A percentile compares a stretch with the other conserved stretches of the same genome.
These are phyloP conservation scores for Penicillium italicum DNA, from an alignment of 2,329 filamentous ascomycete genomes.

Conservation along the genomic window DNA sequence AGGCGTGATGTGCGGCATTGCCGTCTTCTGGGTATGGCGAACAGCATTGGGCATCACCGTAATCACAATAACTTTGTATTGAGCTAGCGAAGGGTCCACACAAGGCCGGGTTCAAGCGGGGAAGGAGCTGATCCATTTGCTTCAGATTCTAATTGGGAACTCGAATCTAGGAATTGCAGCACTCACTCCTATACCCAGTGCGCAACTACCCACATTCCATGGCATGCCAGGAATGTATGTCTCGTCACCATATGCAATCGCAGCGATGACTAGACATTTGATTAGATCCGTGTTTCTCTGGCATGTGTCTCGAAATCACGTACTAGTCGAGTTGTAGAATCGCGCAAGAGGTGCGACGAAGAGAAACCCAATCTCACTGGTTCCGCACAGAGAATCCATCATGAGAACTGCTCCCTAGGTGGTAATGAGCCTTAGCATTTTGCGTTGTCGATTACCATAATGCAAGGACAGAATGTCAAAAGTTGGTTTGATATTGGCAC, in stretches of 20 bases:
- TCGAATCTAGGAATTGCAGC: background rate
- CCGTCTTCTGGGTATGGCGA: conserved; percentile 6
- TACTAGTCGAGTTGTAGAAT: conserved; percentile 16
- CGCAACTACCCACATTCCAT: conserved; percentile 20
- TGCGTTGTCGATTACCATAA: background rate
- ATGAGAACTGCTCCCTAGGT: conserved; percentile 19
- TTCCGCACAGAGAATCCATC: conserved; percentile 26
- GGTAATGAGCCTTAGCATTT: background rate
- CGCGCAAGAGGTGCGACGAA: conserved; percentile 12
- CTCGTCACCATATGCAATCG: conserved; percentile 21
- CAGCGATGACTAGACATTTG: conserved; percentile 15
- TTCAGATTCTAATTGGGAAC: background rate
- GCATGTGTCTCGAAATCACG: background rate
- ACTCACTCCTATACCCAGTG: conserved; percentile 19
- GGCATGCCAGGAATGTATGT: conserved; percentile 16
- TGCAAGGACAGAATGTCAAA: background rate
- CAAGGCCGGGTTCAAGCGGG: conserved; percentile 7
- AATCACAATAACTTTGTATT: conserved; percentile 17
- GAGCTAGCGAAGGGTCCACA: conserved; percentile 17
- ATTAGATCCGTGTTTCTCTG: background rate
- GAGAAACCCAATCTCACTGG: conserved; percentile 19
- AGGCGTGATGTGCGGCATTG: conserved; percentile 14
- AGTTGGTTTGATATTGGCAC: background rate
- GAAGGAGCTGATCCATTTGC: background rate
- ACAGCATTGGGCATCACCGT: conserved; percentile 14